Conservation (phyloP, 2,329 filamentous ascomycete species). For the Cercospora brassicicola region DNA sequence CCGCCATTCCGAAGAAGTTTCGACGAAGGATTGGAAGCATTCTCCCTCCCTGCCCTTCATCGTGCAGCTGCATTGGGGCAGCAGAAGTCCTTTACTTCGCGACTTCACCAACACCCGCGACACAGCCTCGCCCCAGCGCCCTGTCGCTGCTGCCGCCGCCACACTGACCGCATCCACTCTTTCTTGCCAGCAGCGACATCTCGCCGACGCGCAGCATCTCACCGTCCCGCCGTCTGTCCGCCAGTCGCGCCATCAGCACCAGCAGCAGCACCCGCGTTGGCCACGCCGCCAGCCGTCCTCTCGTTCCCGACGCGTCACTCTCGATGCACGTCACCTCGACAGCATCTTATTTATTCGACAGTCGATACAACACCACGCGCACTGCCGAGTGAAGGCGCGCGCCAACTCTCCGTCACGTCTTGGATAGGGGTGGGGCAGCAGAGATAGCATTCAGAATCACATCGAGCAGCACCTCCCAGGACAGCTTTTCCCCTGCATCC, state of each 20-base stretch:
- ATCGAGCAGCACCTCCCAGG: slow-evolving; percentile 11
- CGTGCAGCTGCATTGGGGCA: neutral
- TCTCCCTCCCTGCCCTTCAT: neutral
- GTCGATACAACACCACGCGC: slow-evolving; percentile 11
- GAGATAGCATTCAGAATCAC: slow-evolving; percentile 20
- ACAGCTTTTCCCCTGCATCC: slow-evolving; percentile 7
- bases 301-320: slow-evolving; percentile 20
- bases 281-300: slow-evolving; percentile 24
- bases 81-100: neutral
- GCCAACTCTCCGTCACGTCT: slow-evolving; percentile 14
- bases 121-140: neutral
- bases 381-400: slow-evolving; percentile 5
- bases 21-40: neutral
- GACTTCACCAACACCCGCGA: slow-evolving; percentile 6
- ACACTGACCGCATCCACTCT: slow-evolving; percentile 7
- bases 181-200: slow-evolving; percentile 4
- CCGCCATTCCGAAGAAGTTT: slow-evolving; percentile 7
- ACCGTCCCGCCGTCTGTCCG: neutral
- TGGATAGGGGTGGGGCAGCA: slow-evolving; percentile 25
- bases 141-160: neutral
- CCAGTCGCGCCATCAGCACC: slow-evolving; percentile 7
- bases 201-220: neutral
- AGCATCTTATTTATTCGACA: slow-evolving; percentile 28
- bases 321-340: slow-evolving; percentile 14
- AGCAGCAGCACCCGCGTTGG: slow-evolving; percentile 11